Evolutionary conservation across 371 early-diverging fungal genomes (phyloP), one percentile per base, ranked within the genome.

Genomic region (Mortierella sp.): DNA sequence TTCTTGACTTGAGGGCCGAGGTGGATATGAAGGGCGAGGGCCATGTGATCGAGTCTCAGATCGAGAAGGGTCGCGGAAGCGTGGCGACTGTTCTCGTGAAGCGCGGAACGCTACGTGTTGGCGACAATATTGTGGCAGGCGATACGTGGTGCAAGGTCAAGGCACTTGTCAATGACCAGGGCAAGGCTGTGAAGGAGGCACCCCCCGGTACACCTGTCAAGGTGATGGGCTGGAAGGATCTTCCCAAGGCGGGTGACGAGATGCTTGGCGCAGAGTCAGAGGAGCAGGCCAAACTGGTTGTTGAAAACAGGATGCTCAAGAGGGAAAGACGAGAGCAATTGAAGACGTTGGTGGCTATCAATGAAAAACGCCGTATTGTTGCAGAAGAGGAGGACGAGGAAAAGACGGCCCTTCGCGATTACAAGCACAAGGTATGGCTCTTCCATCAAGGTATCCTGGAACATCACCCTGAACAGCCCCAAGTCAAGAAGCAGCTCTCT

Each of bases 141-240:
- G 86, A 85, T 5, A 84, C 93, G 1, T 95, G 93, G 92, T 93
- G 95, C 80, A 94, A 91, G 72, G 94, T 97, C n/a, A 84, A 94
- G 31, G 80, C 87, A 5, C 89, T 98, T 86, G 83, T 84, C 0
- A 92, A 95, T 64, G 94, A 96, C 58, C 82, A 83, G 42, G 94
- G 95, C 13, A 81, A 85, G 50, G 43, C 79, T 1, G 80, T 96
- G 26, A 87, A 89, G 64, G 82, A 85, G 61, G 97, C 95, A n/a
- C 82, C 84, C 2, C 98, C 98, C 2, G 95, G 96, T 26, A 86
- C 83, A 18, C 95, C 98, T 1, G 94, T 95, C 50, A 90, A 93
- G 62, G 88, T 97, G 16, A 88, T 86, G 68, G 98, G 98, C 2
- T 97, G 98, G 98, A 93, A 94, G 71, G 93, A 91, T 18, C 82